A percentile compares a stretch with the other conserved stretches of the same genome.
Evolutionary conservation across 345 rosid species (phyloP).

Genomic region (Eucalyptus coolabah): DNA sequence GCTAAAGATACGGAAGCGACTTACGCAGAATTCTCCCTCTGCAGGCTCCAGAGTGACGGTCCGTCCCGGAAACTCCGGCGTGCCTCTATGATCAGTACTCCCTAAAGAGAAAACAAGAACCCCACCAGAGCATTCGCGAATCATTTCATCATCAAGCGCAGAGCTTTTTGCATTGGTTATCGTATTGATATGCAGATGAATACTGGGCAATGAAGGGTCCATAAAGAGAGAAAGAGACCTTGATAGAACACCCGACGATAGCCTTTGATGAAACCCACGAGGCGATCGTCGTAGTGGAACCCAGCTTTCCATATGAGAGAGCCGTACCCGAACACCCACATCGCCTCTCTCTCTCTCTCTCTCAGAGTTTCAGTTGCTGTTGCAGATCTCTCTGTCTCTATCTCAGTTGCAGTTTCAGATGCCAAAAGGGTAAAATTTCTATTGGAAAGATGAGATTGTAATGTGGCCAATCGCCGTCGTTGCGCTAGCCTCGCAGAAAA

Average conservation of each 20-base stretch:
- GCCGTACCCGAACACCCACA: conserved; percentile 89
- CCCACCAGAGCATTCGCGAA: background rate
- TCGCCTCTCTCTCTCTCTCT: conserved; percentile 3
- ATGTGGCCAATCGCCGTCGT: background rate
- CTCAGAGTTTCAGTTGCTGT: background rate
- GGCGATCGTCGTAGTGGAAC: conserved; percentile 52
- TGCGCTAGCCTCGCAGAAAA: background rate
- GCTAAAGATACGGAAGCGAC: background rate
- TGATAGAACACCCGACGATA: conserved; percentile 83
- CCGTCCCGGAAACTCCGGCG: conserved; percentile 75
- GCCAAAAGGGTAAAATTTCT: background rate
- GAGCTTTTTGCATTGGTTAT: background rate
- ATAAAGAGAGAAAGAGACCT: conserved; percentile 17
- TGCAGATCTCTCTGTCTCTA: background rate
- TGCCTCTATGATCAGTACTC: conserved; percentile 92
- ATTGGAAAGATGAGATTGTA: background rate
- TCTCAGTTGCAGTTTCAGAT: background rate
- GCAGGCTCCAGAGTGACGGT: conserved; percentile 77
- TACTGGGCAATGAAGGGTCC: background rate
- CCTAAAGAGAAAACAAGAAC: conserved; percentile 16
- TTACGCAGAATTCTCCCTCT: conserved; percentile 63
- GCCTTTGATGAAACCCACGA: conserved; percentile 71
- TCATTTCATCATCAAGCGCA: background rate
- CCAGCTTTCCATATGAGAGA: conserved; percentile 87
- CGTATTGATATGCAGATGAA: background rate